A percentile compares a stretch with the other conserved stretches of the same genome.
Conservation (phyloP, 495 filamentous ascomycete species). For the Penicillium arizonense region DNA sequence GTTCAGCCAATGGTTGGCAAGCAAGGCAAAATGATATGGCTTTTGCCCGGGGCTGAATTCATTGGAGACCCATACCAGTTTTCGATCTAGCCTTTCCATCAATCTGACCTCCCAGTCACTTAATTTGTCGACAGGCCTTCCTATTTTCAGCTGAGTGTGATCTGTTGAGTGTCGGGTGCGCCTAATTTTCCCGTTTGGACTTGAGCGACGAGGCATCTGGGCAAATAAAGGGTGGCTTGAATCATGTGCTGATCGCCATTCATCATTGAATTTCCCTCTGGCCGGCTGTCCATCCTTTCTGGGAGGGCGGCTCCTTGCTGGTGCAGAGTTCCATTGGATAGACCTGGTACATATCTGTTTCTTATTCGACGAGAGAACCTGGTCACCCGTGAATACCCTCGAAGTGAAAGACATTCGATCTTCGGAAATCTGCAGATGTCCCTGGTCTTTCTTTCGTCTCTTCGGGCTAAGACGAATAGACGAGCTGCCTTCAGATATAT, state of each 20-base stretch:
- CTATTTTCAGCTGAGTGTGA: not conserved
- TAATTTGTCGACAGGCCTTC: conserved; percentile 8
- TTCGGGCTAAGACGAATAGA: not conserved
- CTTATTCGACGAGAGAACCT: not conserved
- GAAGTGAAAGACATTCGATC: not conserved
- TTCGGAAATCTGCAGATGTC: not conserved
- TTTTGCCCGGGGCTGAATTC: conserved; percentile 41
- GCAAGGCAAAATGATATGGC: conserved; percentile 41
- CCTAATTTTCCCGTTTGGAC: not conserved
- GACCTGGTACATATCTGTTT: not conserved
- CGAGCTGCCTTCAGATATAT: conserved; percentile 18
- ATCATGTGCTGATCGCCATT: not conserved
- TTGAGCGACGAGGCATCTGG: no score
- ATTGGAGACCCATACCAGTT: conserved; percentile 37
- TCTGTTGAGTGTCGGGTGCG: not conserved
- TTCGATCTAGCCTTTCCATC: conserved; percentile 35
- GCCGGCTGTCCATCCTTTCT: not conserved
- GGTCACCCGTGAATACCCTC: not conserved
- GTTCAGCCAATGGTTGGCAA: conserved; percentile 47
- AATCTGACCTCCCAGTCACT: conserved; percentile 39
- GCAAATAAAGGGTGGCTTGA: not conserved
- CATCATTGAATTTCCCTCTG: not conserved
- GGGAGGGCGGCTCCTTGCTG: not conserved
- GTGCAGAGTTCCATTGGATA: conserved; percentile 11
- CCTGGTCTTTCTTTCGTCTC: not conserved